Percentiles rank a stretch among this genome's conserved stretches.
Conservation (phyloP, 2,329 filamentous ascomycete genomes). For the Fusarium sororula region DNA sequence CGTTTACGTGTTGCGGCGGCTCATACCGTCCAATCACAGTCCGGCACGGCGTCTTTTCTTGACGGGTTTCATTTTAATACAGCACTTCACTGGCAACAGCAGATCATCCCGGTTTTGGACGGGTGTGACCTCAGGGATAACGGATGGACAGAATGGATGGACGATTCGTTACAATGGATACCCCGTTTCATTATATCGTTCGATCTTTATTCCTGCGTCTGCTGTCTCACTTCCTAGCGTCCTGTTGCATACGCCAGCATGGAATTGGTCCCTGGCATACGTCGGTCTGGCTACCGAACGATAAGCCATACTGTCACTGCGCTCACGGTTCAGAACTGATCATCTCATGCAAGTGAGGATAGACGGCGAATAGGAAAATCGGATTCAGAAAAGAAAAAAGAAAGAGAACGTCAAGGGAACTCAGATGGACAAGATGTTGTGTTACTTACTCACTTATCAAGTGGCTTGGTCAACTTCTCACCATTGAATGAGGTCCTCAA, state of each 20-base stretch:
- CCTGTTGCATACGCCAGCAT: constrained; percentile 29
- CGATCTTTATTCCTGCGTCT: constrained; percentile 32
- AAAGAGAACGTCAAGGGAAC: neutral
- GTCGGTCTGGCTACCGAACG: constrained; percentile 42
- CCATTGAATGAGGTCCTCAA: constrained; percentile 23
- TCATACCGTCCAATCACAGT: neutral
- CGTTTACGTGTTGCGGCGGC: constrained; percentile 18
- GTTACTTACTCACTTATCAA: neutral
- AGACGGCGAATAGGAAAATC: constrained; percentile 13
- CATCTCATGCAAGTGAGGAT: constrained; percentile 15
- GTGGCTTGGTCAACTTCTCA: constrained; percentile 19
- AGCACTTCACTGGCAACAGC: constrained; percentile 53
- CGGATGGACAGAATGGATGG: constrained; percentile 55
- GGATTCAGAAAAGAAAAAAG: constrained; percentile 29
- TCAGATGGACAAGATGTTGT: constrained; percentile 30
- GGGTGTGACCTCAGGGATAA: constrained; percentile 43
- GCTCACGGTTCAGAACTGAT: constrained; percentile 1
- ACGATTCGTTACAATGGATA: constrained; percentile 58
- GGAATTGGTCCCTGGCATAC: constrained; percentile 21
- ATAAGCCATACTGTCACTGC: constrained; percentile 13
- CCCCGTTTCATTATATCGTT: constrained; percentile 46
- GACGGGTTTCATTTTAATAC: constrained; percentile 46
- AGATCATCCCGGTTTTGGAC: constrained; percentile 37
- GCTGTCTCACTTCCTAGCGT: constrained; percentile 28
- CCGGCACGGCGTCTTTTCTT: constrained; percentile 5